phyloP scores from a whole-genome alignment of 202 grass and related monocot species.

The Musa balbisiana region DNA sequence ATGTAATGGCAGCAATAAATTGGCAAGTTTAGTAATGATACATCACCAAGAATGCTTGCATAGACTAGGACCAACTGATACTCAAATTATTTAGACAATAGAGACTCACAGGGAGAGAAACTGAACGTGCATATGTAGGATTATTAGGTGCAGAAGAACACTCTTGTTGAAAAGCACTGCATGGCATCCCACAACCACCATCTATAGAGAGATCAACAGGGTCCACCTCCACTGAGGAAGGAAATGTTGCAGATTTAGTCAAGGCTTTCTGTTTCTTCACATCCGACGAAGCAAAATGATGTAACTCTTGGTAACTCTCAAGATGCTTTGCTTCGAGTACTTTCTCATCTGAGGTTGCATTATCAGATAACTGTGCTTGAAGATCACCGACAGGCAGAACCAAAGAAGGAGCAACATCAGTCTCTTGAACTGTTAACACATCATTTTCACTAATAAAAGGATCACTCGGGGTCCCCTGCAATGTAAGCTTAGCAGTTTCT shows the following conservation, averaged over 20 bases:
- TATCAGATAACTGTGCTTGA: neutral
- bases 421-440: too few relatives aligned
- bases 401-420: neutral
- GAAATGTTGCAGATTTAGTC: conserved; percentile 49
- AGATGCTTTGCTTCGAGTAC: neutral
- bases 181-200: neutral
- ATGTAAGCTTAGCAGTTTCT: neutral
- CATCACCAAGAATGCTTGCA: too few relatives aligned
- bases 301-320: conserved; percentile 7
- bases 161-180: neutral
- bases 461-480: neutral
- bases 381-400: neutral
- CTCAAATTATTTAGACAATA: neutral
- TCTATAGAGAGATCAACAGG: neutral
- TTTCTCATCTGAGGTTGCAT: neutral
- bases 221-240: conserved; percentile 4
- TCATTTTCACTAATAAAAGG: neutral
- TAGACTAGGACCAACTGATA: too few relatives aligned
- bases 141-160: neutral
- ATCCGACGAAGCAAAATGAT: conserved; percentile 1
- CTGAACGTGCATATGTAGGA: conserved; percentile 33
- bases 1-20: neutral
- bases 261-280: conserved; percentile 31
- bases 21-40: neutral
- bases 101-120: conserved; percentile 60